phyloP scores from a whole-genome alignment of 768 basidiomycete genomes.

The Kwoniella sp. region DNA sequence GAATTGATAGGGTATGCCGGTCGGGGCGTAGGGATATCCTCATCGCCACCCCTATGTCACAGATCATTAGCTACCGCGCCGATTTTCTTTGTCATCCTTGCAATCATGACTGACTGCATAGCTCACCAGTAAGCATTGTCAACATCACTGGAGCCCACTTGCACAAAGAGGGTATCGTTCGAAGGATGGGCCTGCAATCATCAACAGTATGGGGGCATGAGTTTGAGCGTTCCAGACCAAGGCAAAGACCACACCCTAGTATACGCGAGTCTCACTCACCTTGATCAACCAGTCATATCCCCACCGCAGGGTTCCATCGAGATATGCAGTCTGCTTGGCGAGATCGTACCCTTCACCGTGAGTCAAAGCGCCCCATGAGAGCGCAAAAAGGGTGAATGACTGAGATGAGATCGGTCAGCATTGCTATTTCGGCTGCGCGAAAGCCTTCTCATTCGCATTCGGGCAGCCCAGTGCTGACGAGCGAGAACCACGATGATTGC shows the following conservation, averaged over 20 bases:
- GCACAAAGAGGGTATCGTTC: constrained; percentile 72
- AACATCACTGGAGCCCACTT: constrained; percentile 67
- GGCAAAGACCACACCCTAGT: too few species aligned
- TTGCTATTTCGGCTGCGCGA: too few species aligned
- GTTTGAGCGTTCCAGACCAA: not conserved
- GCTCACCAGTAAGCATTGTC: constrained; percentile 87
- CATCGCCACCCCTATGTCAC: constrained; percentile 60
- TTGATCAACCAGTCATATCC: constrained; percentile 90
- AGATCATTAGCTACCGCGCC: not conserved
- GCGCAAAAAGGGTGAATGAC: constrained; percentile 80
- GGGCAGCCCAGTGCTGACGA: too few species aligned
- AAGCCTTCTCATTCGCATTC: too few species aligned
- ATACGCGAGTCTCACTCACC: too few species aligned
- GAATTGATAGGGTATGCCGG: constrained; percentile 77
- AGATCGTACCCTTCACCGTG: constrained; percentile 82
- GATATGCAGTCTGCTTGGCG: constrained; percentile 83
- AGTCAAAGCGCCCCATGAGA: constrained; percentile 88
- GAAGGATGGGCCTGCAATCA: constrained; percentile 75
- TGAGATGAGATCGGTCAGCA: too few species aligned
- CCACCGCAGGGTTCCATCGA: constrained; percentile 90
- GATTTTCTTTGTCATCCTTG: too few species aligned
- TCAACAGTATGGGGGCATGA: too few species aligned
- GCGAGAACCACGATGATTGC: too few species aligned
- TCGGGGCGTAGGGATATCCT: constrained; percentile 71
- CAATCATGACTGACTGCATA: too few species aligned